Conservation (phyloP, 2,329 filamentous ascomycete genomes). For the Ascochyta fabae region DNA sequence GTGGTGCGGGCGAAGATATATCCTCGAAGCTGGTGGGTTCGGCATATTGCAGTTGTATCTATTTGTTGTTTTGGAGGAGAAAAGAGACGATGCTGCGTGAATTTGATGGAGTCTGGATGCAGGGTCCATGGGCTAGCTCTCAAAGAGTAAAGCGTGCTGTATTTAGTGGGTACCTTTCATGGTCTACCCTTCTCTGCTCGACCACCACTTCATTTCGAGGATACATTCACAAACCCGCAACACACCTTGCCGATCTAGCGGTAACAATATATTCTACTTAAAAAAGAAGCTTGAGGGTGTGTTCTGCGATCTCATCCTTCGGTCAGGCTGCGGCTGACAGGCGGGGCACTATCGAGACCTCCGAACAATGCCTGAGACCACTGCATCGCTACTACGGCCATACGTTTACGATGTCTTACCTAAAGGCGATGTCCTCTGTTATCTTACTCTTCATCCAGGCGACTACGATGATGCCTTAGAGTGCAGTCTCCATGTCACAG, state of each 20-base stretch:
- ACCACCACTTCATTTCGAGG: not conserved
- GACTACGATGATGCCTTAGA: not conserved
- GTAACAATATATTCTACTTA: not conserved
- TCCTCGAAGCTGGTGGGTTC: slow-evolving; percentile 26
- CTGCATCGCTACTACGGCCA: not conserved
- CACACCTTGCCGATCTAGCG: not conserved
- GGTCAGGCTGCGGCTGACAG: not conserved
- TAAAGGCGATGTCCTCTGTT: not conserved
- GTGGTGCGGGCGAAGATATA: slow-evolving; percentile 32
- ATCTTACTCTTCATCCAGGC: not conserved
- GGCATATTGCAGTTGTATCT: slow-evolving; percentile 6
- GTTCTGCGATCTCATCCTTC: not conserved
- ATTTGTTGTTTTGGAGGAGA: slow-evolving; percentile 3
- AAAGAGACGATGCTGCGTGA: slow-evolving; percentile 7
- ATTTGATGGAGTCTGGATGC: slow-evolving; percentile 19
- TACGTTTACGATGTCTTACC: not conserved
- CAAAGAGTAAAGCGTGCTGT: not conserved
- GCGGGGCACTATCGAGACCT: not conserved
- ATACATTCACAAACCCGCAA: not conserved
- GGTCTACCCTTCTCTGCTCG: not conserved
- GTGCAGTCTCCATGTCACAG: not conserved
- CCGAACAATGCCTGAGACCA: not conserved
- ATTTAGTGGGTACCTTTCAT: not conserved
- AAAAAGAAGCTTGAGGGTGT: not conserved
- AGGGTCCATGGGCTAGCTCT: slow-evolving; percentile 10